Percentiles rank a stretch among this genome's conserved stretches.
Conservation (phyloP, 768 basidiomycete genomes). For the Sarcomyxa edulis region DNA sequence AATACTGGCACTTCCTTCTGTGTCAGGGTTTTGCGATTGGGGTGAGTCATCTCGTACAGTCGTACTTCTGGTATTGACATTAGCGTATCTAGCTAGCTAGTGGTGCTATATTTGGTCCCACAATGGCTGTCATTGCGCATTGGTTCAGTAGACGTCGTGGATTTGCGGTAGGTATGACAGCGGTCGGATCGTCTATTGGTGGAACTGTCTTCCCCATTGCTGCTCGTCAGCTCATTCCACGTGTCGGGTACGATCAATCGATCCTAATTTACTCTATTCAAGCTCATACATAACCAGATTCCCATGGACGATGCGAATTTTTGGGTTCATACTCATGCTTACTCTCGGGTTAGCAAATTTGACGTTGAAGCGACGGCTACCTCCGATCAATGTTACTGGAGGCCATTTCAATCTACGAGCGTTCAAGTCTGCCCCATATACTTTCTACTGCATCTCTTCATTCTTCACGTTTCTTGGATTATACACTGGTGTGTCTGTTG, state of each 20-base stretch:
- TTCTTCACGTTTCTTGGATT: constrained; percentile 61
- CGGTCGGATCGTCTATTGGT: constrained; percentile 64
- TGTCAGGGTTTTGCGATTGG: constrained; percentile 70
- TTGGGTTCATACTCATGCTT: constrained; percentile 57
- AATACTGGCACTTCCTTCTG: constrained; percentile 76
- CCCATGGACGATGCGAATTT: constrained; percentile 68
- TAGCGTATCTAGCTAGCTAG: constrained; percentile 29
- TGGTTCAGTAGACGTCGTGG: constrained; percentile 67
- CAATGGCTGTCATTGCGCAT: constrained; percentile 56
- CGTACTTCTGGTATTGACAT: constrained; percentile 13
- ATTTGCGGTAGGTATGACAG: constrained; percentile 57
- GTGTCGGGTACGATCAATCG: constrained; percentile 28
- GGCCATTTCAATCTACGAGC: constrained; percentile 52
- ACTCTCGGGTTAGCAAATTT: constrained; percentile 52
- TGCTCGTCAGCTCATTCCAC: constrained; percentile 47
- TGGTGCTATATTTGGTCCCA: constrained; percentile 61
- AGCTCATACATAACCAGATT: constrained; percentile 39
- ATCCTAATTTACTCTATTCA: background rate
- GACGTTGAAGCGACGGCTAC: constrained; percentile 47
- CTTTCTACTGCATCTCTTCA: constrained; percentile 52
- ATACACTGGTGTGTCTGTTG: constrained; percentile 46
- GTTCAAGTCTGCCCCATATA: constrained; percentile 49
- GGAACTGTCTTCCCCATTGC: constrained; percentile 65
- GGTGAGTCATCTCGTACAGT: constrained; percentile 32
- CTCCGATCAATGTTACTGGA: constrained; percentile 45